Evolutionary conservation across 805 yeast genomes (phyloP).

Genomic region (Saccharomycopsis sp.): DNA sequence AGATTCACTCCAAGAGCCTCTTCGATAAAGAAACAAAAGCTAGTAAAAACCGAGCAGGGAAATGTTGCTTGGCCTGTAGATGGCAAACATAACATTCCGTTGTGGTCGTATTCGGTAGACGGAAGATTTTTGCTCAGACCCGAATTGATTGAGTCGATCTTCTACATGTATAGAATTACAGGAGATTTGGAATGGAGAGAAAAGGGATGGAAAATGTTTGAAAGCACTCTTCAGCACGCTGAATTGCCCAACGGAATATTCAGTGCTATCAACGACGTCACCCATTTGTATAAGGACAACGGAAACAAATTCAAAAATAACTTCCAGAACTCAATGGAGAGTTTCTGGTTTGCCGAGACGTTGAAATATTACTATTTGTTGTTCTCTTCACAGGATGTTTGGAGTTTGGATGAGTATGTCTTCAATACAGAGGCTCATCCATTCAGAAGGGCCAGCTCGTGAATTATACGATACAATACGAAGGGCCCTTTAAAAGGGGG

Average conservation of each 20-base stretch:
- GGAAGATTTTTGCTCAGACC: constrained; percentile 44
- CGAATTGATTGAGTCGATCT: constrained; percentile 53
- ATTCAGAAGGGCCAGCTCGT: constrained; percentile 23
- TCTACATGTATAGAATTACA: constrained; percentile 50
- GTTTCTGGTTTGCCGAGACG: constrained; percentile 52
- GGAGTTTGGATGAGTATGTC: constrained; percentile 45
- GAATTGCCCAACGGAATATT: constrained; percentile 25
- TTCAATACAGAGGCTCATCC: constrained; percentile 60
- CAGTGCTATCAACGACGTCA: constrained; percentile 36
- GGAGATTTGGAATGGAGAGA: constrained; percentile 51
- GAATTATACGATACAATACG: too few species aligned
- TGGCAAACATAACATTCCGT: constrained; percentile 19
- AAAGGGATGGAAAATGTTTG: constrained; percentile 44
- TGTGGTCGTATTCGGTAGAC: constrained; percentile 29
- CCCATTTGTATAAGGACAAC: constrained; percentile 25
- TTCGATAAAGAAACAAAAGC: not conserved
- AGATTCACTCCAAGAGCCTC: not conserved
- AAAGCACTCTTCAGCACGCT: constrained; percentile 26
- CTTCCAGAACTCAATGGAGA: constrained; percentile 34
- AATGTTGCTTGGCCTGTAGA: not conserved
- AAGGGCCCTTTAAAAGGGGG: too few species aligned
- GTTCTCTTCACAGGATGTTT: constrained; percentile 36
- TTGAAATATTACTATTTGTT: constrained; percentile 46
- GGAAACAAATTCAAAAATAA: constrained; percentile 22
- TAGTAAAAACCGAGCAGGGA: not conserved